A percentile compares a stretch with the other conserved stretches of the same genome.
Conservation (phyloP, 2,329 filamentous ascomycete species). For the Bretziella fagacearum region DNA sequence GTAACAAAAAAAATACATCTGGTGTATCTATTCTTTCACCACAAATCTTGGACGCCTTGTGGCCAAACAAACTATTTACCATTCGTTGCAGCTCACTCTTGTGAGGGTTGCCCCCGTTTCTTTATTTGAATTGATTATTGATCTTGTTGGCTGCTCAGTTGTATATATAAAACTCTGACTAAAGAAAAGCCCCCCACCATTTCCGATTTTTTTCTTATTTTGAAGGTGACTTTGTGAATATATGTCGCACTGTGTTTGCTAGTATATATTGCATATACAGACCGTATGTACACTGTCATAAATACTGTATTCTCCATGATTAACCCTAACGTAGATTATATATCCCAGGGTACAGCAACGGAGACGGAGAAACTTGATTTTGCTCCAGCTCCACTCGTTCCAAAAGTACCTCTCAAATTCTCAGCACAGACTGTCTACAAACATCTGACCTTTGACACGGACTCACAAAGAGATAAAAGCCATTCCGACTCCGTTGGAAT, state of each 20-base stretch:
- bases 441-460: neutral
- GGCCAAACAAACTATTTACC: neutral
- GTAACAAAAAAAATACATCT: neutral
- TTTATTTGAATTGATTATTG: neutral
- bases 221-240: no score
- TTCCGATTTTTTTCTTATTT: neutral
- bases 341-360: neutral
- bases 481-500: constrained; percentile 7
- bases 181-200: neutral
- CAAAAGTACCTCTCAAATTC: neutral
- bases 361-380: neutral
- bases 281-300: neutral
- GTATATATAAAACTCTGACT: neutral
- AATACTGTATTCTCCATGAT: neutral
- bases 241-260: neutral
- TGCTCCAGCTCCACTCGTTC: neutral
- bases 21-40: neutral
- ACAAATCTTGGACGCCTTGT: no score
- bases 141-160: neutral
- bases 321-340: neutral
- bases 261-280: neutral
- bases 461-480: no score
- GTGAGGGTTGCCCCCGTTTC: neutral
- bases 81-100: neutral
- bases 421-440: neutral